phyloP scores from a whole-genome alignment of 148 eudicot species.

The Limonium bicolor region DNA sequence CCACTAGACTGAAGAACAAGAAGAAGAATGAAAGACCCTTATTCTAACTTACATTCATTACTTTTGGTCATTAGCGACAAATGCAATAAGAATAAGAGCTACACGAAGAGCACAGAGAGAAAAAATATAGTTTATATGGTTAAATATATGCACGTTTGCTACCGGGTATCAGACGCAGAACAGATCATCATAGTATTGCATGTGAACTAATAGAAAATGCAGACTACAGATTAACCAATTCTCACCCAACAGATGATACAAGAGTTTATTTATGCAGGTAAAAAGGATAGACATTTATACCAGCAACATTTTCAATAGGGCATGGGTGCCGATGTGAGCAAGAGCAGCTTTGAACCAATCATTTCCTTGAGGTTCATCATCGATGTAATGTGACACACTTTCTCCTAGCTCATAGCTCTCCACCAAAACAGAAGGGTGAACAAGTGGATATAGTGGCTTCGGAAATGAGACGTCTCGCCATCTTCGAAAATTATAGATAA shows the following conservation, averaged over 20 bases:
- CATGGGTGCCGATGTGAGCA: conserved; percentile 53
- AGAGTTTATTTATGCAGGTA: too few relatives aligned
- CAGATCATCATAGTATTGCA: background rate
- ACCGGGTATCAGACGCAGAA: too few relatives aligned
- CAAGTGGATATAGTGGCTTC: conserved; percentile 49
- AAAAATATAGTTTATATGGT: too few relatives aligned
- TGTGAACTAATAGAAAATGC: background rate
- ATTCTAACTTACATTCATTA: background rate
- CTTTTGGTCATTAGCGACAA: background rate
- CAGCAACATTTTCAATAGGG: conserved; percentile 54
- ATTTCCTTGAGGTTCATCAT: conserved; percentile 33
- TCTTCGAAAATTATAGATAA: conserved; percentile 39
- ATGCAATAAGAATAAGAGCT: too few relatives aligned
- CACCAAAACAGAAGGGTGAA: conserved; percentile 55
- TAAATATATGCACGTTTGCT: too few relatives aligned
- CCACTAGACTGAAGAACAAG: background rate
- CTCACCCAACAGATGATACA: too few relatives aligned
- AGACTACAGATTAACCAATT: conserved; percentile 9
- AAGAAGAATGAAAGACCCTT: too few relatives aligned
- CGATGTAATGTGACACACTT: conserved; percentile 27
- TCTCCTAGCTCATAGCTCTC: conserved; percentile 55
- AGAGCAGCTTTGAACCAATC: conserved; percentile 29
- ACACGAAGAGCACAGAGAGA: too few relatives aligned
- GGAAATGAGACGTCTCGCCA: conserved; percentile 59
- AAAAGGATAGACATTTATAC: conserved; percentile 14